Evolutionary conservation across 768 basidiomycete genomes (phyloP).

Genomic region (Lentinula raphanica): DNA sequence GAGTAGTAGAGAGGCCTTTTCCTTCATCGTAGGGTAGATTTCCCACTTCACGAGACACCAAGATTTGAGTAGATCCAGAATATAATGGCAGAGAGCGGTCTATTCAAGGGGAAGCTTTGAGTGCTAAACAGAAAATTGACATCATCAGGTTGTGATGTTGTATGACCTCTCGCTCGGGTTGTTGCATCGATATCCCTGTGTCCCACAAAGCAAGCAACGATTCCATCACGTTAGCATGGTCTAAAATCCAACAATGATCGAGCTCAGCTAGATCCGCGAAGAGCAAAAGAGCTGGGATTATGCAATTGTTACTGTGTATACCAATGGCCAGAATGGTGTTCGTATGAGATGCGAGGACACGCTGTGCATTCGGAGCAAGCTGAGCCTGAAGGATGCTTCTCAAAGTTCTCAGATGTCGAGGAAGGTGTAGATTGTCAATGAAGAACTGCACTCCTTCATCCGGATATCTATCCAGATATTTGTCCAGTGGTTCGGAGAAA

Average conservation of each 20-base stretch:
- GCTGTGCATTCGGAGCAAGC: conserved; percentile 70
- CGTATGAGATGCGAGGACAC: conserved; percentile 60
- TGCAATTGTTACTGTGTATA: conserved; percentile 47
- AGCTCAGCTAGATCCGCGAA: conserved; percentile 70
- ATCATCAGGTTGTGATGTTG: conserved; percentile 64
- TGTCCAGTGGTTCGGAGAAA: conserved; percentile 88
- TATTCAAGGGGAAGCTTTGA: conserved; percentile 69
- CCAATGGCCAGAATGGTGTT: conserved; percentile 46
- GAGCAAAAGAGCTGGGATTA: conserved; percentile 70
- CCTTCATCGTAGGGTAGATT: conserved; percentile 87
- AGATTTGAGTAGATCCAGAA: conserved; percentile 79
- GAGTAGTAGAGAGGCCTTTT: conserved; percentile 84
- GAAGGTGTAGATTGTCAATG: conserved; percentile 69
- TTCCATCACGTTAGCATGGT: conserved; percentile 63
- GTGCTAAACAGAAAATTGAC: conserved; percentile 69
- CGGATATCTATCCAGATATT: conserved; percentile 89
- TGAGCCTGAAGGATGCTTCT: conserved; percentile 77
- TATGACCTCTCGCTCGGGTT: conserved; percentile 44
- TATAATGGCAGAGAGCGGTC: conserved; percentile 77
- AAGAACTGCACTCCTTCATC: conserved; percentile 83
- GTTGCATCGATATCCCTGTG: conserved; percentile 40
- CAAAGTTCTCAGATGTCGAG: conserved; percentile 76
- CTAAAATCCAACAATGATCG: conserved; percentile 65
- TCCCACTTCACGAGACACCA: conserved; percentile 90
- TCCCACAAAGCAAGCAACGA: conserved; percentile 74